Evolutionary conservation across 805 yeast genomes (phyloP).

Genomic region (Lachancea sp.): DNA sequence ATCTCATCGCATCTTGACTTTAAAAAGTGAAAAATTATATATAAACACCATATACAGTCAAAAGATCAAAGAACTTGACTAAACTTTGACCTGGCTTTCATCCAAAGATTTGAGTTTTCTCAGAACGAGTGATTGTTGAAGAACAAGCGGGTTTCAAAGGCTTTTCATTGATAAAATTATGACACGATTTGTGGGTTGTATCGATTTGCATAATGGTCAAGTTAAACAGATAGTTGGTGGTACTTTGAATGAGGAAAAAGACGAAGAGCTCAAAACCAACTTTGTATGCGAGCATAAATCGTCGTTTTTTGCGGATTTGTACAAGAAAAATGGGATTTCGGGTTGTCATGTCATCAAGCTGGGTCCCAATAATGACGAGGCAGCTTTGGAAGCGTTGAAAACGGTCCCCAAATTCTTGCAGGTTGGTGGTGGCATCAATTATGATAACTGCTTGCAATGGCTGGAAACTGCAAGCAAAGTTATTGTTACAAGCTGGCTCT

Average conservation of each 20-base stretch:
- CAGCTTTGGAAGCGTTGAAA: slow-evolving; percentile 68
- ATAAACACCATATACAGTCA: background rate
- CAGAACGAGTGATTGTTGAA: too few relatives aligned
- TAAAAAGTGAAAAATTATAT: background rate
- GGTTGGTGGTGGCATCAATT: slow-evolving; percentile 89
- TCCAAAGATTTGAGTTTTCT: too few relatives aligned
- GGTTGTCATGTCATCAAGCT: slow-evolving; percentile 94
- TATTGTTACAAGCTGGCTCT: slow-evolving; percentile 87
- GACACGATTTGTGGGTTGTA: slow-evolving; percentile 91
- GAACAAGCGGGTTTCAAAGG: background rate
- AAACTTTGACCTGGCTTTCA: too few relatives aligned
- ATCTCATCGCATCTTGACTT: background rate
- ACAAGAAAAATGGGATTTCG: slow-evolving; percentile 46
- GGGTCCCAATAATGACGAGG: slow-evolving; percentile 75
- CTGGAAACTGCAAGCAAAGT: slow-evolving; percentile 75
- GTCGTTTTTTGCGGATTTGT: slow-evolving; percentile 65
- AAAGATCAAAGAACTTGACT: background rate
- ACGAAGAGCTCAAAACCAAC: slow-evolving; percentile 53
- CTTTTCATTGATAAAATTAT: slow-evolving; percentile 31
- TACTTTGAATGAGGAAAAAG: slow-evolving; percentile 57
- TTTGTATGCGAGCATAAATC: slow-evolving; percentile 74
- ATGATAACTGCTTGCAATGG: slow-evolving; percentile 72
- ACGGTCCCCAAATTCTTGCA: slow-evolving; percentile 74
- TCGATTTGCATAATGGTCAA: slow-evolving; percentile 89
- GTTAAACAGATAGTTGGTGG: slow-evolving; percentile 98